Percentiles rank a stretch among this genome's conserved stretches.
Evolutionary conservation across 768 basidiomycete genomes (phyloP).

Genomic region (Tricholoma bakamatsutake): DNA sequence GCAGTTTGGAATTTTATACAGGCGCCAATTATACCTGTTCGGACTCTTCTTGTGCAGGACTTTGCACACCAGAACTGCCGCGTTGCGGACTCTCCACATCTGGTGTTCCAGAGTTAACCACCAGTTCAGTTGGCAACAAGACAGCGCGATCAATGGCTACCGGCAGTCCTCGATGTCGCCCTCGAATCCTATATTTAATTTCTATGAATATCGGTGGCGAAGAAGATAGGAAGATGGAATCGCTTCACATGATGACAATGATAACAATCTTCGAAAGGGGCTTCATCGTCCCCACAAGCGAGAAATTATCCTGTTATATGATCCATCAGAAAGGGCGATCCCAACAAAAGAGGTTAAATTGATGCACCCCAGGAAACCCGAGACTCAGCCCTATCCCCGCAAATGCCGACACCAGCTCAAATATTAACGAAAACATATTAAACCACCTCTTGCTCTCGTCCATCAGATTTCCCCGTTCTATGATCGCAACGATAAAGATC

Average conservation of each 20-base stretch:
- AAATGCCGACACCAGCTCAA: constrained; percentile 64
- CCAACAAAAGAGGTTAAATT: neutral
- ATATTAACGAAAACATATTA: constrained; percentile 48
- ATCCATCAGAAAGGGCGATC: neutral
- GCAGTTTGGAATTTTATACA: no score
- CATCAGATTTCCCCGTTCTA: constrained; percentile 56
- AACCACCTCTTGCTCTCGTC: constrained; percentile 58
- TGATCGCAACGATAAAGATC: constrained; percentile 65
- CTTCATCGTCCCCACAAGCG: constrained; percentile 56
- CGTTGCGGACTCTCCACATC: neutral
- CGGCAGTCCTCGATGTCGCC: constrained; percentile 65
- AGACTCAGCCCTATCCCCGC: constrained; percentile 67
- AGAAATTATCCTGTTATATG: constrained; percentile 43
- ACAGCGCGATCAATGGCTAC: constrained; percentile 62
- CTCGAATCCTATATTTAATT: constrained; percentile 43
- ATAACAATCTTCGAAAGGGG: constrained; percentile 69
- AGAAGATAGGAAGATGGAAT: neutral
- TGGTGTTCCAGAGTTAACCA: neutral
- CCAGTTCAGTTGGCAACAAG: constrained; percentile 30
- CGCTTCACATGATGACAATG: constrained; percentile 59
- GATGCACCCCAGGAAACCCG: constrained; percentile 44
- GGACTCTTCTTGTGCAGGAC: neutral
- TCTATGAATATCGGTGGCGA: neutral
- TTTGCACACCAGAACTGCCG: neutral
- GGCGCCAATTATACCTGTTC: neutral